Evolutionary conservation across 2,329 filamentous ascomycete genomes (phyloP).

Genomic region (Chrysoporthe deuterocubensis): DNA sequence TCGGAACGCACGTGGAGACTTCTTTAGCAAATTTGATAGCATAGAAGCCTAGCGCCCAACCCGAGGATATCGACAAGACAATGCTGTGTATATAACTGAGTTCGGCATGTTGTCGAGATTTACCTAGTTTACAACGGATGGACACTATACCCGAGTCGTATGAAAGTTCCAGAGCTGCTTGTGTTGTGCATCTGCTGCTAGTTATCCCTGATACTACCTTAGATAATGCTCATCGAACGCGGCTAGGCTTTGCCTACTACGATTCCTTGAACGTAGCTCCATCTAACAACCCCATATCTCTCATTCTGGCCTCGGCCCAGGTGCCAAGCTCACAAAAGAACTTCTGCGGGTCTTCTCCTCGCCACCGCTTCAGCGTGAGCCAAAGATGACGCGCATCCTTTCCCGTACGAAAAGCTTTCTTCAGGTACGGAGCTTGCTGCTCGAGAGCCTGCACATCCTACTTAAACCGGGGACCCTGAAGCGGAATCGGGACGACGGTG

Average conservation of each 20-base stretch:
- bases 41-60: no score
- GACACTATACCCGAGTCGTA: not conserved
- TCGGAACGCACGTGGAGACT: no score
- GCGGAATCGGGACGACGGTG: not conserved
- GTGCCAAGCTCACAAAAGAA: conserved; percentile 26
- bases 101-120: no score
- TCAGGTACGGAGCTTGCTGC: conserved; percentile 30
- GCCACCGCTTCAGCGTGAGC: conserved; percentile 34
- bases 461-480: not conserved
- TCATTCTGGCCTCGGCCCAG: conserved; percentile 26
- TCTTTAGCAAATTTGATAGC: no score
- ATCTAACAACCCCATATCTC: not conserved
- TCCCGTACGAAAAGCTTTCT: conserved; percentile 33
- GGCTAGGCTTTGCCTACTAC: not conserved
- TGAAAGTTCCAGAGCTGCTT: not conserved
- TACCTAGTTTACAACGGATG: not conserved
- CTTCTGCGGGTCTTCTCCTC: conserved; percentile 25
- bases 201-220: not conserved
- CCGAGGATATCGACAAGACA: no score
- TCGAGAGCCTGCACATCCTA: conserved; percentile 26
- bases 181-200: not conserved
- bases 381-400: conserved; percentile 37
- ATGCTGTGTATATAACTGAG: no score
- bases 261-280: not conserved
- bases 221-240: not conserved